These are phyloP conservation scores for Pelargonium australe DNA, from an alignment of 441 rosid species.

Conservation along the genomic window DNA sequence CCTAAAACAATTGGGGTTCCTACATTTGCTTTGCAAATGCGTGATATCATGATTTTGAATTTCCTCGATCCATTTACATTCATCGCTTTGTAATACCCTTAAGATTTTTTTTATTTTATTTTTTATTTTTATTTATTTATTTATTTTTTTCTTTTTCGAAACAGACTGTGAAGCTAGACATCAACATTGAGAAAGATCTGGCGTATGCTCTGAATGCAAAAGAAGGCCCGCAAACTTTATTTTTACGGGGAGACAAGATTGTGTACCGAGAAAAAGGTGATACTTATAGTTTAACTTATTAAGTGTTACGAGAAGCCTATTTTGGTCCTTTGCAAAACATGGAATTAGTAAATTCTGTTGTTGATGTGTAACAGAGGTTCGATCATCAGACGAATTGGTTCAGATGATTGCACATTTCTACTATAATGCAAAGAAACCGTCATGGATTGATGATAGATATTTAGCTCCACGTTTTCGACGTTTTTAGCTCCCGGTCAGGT, in stretches of 20 bases:
- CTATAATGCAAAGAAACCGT: slow-evolving; percentile 77
- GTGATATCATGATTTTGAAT: neutral
- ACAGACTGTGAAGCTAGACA: slow-evolving; percentile 79
- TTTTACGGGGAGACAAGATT: slow-evolving; percentile 62
- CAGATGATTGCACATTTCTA: slow-evolving; percentile 88
- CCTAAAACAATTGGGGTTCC: too few relatives aligned
- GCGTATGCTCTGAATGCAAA: slow-evolving; percentile 85
- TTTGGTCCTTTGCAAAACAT: slow-evolving; percentile 8
- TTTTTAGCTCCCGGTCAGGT: too few relatives aligned
- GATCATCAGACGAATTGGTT: slow-evolving; percentile 68
- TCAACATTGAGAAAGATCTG: slow-evolving; percentile 79
- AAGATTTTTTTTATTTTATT: slow-evolving; percentile 10
- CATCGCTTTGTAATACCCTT: slow-evolving; percentile 13
- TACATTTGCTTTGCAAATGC: neutral
- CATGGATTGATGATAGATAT: slow-evolving; percentile 50
- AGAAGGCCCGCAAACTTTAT: slow-evolving; percentile 71
- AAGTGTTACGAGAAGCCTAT: neutral
- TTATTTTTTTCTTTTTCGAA: slow-evolving; percentile 16
- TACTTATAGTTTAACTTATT: neutral
- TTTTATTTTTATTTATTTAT: too few relatives aligned
- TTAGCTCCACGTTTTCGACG: slow-evolving; percentile 24
- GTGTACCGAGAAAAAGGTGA: slow-evolving; percentile 75
- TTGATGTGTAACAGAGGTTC: slow-evolving; percentile 36
- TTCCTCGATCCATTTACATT: neutral
- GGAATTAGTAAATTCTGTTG: neutral